Conservation (phyloP, 106 monocot genomes). For the Narthecium ossifragum region DNA sequence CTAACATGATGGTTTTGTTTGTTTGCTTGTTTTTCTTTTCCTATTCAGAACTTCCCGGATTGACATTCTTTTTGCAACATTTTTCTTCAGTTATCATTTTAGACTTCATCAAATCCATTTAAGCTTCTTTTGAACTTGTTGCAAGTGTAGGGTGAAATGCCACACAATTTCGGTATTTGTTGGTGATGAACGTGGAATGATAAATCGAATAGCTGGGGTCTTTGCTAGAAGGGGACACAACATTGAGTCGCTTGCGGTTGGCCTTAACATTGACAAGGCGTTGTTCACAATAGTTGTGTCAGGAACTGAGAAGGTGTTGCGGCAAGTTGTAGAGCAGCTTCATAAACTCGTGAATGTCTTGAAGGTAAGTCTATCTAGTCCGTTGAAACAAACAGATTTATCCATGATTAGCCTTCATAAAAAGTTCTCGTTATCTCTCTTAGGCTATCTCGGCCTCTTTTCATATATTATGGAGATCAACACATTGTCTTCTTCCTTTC, state of each 20-base stretch:
- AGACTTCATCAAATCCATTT: no score
- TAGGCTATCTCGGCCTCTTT: no score
- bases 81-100: no score
- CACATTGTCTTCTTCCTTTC: no score
- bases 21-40: background rate
- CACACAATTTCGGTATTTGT: constrained; percentile 95
- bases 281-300: constrained; percentile 87
- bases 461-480: no score
- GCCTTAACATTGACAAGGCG: constrained; percentile 84
- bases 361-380: constrained; percentile 44
- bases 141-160: constrained; percentile 44
- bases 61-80: no score
- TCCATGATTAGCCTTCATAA: no score
- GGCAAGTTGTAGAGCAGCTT: constrained; percentile 88
- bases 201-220: constrained; percentile 85
- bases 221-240: constrained; percentile 94
- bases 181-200: constrained; percentile 92
- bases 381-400: no score
- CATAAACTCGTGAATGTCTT: constrained; percentile 82
- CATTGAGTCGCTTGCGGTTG: constrained; percentile 91
- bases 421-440: no score
- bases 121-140: no score
- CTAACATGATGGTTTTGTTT: background rate
- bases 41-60: background rate
- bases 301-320: constrained; percentile 62